Evolutionary conservation across 495 filamentous ascomycete genomes (phyloP).

Genomic region (Hyaloscypha hepaticicola): DNA sequence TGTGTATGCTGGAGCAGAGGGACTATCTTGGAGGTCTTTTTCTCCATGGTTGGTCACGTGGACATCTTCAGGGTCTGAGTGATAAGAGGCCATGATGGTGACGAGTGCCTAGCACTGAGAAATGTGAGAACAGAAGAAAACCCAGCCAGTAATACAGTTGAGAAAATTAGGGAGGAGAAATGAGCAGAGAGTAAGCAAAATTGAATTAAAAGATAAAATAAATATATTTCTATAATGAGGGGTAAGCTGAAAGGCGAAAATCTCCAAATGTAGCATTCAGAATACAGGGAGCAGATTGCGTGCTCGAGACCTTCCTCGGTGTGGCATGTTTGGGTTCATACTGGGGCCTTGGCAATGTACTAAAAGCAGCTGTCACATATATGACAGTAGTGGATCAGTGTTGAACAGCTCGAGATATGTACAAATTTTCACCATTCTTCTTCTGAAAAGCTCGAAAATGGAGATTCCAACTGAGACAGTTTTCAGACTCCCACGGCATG

Average conservation of each 20-base stretch:
- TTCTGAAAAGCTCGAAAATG: neutral
- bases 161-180: no score
- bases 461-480: neutral
- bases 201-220: neutral
- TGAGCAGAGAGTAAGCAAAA: neutral
- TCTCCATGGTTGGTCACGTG: neutral
- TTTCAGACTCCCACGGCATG: neutral
- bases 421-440: neutral
- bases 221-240: neutral
- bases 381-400: neutral
- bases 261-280: neutral
- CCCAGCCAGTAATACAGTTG: no score
- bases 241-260: neutral
- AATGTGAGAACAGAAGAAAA: neutral
- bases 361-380: neutral
- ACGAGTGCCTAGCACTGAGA: neutral
- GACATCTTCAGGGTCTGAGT: neutral
- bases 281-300: neutral
- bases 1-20: neutral
- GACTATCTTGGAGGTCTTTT: slow-evolving; percentile 5
- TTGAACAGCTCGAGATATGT: neutral
- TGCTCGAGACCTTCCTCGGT: neutral
- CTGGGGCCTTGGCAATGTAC: neutral
- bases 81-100: neutral
- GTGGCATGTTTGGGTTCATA: neutral